Base-by-base conservation (phyloP, 176 grass and related monocot species). In the Carex littledalei region DNA sequence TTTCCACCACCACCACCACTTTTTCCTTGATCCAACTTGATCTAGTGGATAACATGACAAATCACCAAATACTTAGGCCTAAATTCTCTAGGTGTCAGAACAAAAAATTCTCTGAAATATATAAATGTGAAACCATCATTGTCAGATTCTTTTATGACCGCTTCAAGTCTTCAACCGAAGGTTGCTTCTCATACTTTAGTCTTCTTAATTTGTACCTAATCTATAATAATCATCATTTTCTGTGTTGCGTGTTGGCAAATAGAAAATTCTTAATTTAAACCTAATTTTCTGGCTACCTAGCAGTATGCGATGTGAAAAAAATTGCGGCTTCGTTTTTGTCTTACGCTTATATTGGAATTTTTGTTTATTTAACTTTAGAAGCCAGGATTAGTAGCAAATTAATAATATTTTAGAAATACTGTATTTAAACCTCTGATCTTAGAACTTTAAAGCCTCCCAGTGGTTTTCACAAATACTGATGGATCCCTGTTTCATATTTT, bases 111-210 rank as follows among this genome's bases (percentile, higher is more conserved):
- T 7, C 31, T 57, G 24, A 78, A 57, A 77, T 26, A 2, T 53
- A 77, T 13, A 77, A 55, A 78, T 57, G 74, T 78, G 34, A 78
- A 70, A 18, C 3, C 26, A n/a, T 10, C 10, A 0, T 72, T 71
- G 6, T 72, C 15, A 10, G 35, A 75, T 75, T 78, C 50, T 22
- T 18, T 34, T 57, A 54, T 35, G 14, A 78, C 5, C 0, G 0
- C 15, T 56, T 78, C 74, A 32, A 34, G 15, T 6, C 15, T 56
- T 78, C 74, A 32, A 34, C 26, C 14, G 2, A 78, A 34, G 50
- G 50, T 73, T 85, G 67, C 49, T 73, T 85, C 83, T 85, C 3
- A 18, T 77, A 77, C 47, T 74, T 43, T 63, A 34, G 15, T 35
- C 39, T 85, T 39, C 16, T 78, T 35, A 16, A 34, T 78, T 78